These are phyloP conservation scores for Dothistroma septosporum DNA, from an alignment of 2,329 filamentous ascomycete genomes.

Conservation along the genomic window DNA sequence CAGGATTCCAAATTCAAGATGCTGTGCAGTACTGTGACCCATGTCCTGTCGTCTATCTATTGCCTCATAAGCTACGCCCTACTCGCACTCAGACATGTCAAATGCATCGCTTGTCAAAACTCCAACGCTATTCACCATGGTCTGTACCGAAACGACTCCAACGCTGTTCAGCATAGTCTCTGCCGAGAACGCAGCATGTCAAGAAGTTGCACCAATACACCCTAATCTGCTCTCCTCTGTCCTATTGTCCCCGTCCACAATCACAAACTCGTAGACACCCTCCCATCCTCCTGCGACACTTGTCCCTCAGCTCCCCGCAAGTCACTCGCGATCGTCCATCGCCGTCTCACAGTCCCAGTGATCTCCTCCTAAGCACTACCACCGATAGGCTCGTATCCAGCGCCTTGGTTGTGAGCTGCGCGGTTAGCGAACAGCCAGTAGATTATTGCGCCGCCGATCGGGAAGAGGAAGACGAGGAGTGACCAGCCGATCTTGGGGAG, in stretches of 20 bases:
- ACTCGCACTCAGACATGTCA: not conserved
- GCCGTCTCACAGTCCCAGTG: not conserved
- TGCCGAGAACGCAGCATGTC: too few species aligned
- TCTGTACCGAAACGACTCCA: not conserved
- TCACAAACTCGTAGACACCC: too few species aligned
- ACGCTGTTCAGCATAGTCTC: not conserved
- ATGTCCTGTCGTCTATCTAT: not conserved
- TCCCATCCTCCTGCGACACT: too few species aligned
- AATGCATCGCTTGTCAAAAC: not conserved
- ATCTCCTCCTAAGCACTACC: slow-evolving; percentile 1
- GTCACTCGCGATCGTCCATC: too few species aligned
- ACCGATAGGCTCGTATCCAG: slow-evolving; percentile 52
- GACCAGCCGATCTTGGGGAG: slow-evolving; percentile 59
- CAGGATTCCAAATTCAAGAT: not conserved
- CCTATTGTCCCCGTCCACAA: too few species aligned
- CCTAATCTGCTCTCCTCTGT: too few species aligned
- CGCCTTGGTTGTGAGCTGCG: slow-evolving; percentile 49
- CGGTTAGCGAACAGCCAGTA: slow-evolving; percentile 65
- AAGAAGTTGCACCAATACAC: too few species aligned
- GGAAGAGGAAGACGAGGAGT: slow-evolving; percentile 61
- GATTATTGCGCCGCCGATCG: slow-evolving; percentile 57
- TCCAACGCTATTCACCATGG: not conserved
- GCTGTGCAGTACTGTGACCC: not conserved
- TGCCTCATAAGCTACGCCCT: not conserved
- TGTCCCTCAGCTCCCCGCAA: too few species aligned